Conservation (phyloP, 768 basidiomycete species). For the Boletus tomentosulus region DNA sequence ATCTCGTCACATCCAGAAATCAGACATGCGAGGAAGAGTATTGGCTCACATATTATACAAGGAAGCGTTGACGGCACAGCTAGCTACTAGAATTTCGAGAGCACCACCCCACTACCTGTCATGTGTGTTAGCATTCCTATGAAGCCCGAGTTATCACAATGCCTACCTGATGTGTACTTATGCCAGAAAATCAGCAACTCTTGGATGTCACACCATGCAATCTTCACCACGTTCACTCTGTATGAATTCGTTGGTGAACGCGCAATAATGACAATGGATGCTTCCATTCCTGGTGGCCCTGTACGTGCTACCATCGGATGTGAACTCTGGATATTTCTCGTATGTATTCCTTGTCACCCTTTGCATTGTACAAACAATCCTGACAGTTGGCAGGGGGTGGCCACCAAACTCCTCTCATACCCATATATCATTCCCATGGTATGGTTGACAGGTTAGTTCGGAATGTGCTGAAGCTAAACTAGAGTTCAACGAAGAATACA, state of each 20-base stretch:
- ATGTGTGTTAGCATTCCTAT: neutral
- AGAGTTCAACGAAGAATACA: neutral
- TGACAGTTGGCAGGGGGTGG: too few relatives aligned
- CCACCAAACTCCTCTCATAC: too few relatives aligned
- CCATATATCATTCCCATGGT: too few relatives aligned
- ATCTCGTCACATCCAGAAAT: neutral
- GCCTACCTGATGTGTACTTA: conserved; percentile 44
- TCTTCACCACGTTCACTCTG: too few relatives aligned
- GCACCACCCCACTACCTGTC: conserved; percentile 47
- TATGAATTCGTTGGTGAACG: too few relatives aligned
- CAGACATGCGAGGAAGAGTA: neutral
- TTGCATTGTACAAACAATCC: too few relatives aligned
- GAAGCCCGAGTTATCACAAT: too few relatives aligned
- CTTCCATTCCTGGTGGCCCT: too few relatives aligned
- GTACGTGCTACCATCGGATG: too few relatives aligned
- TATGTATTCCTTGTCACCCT: too few relatives aligned
- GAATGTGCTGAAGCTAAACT: conserved; percentile 52
- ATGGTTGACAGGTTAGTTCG: conserved; percentile 58
- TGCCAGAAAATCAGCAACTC: neutral
- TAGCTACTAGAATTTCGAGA: conserved; percentile 60
- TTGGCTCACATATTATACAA: conserved; percentile 48
- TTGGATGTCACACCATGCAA: neutral
- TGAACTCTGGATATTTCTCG: too few relatives aligned
- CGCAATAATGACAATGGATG: too few relatives aligned
- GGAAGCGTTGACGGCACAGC: conserved; percentile 56